These are phyloP conservation scores for Scalesia atractyloides DNA, from an alignment of 129 eudicot genomes.

Conservation along the genomic window DNA sequence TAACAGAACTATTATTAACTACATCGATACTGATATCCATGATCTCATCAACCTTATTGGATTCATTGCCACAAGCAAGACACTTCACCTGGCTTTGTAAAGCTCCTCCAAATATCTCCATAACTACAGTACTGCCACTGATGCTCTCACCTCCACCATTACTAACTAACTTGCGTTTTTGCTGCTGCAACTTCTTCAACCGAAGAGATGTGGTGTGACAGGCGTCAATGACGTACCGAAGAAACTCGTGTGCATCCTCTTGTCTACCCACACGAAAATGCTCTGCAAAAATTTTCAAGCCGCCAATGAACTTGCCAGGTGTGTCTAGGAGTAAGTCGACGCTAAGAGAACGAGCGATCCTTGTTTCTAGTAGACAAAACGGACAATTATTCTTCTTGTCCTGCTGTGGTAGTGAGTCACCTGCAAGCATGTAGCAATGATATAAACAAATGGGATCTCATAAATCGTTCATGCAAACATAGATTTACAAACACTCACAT, in stretches of 20 bases:
- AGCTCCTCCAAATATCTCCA: conserved; percentile 97
- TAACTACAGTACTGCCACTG: conserved; percentile 55
- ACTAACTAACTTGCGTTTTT: conserved; percentile 36
- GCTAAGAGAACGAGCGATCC: conserved; percentile 70
- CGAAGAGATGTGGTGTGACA: conserved; percentile 88
- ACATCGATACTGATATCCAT: conserved; percentile 94
- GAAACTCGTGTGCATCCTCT: conserved; percentile 97
- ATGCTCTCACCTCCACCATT: conserved; percentile 43
- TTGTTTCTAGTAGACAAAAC: conserved; percentile 80
- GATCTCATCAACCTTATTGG: conserved; percentile 96
- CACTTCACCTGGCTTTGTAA: conserved; percentile 96
- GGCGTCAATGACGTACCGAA: conserved; percentile 86
- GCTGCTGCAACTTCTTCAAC: conserved; percentile 76
- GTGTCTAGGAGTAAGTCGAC: conserved; percentile 59
- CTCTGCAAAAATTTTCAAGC: conserved; percentile 69
- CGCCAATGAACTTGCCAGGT: conserved; percentile 63
- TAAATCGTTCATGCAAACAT: background rate
- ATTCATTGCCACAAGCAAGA: conserved; percentile 84
- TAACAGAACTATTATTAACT: conserved; percentile 60
- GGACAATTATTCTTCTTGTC: conserved; percentile 85
- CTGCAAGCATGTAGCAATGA: conserved; percentile 31
- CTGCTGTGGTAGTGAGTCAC: conserved; percentile 58
- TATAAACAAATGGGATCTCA: background rate
- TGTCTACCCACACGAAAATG: conserved; percentile 80
- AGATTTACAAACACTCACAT: background rate